A percentile compares a stretch with the other conserved stretches of the same genome.
Evolutionary conservation across 306 rosid species (phyloP).

Genomic region (Vicia sativa): DNA sequence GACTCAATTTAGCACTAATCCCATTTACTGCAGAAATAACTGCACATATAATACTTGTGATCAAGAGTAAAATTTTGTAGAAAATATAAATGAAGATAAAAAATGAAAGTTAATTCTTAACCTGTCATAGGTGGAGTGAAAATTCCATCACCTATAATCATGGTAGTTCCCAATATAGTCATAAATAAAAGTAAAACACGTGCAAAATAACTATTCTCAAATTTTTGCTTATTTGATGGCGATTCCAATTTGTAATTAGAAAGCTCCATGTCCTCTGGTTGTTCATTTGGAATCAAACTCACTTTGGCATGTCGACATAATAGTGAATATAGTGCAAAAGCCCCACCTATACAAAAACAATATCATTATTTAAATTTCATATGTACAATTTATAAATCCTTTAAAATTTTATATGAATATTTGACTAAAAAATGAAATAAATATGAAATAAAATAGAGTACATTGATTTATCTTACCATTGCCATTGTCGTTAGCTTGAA

Average conservation of each 20-base stretch:
- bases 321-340: constrained; percentile 68
- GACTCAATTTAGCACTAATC: constrained; percentile 53
- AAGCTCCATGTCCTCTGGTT: constrained; percentile 61
- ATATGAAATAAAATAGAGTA: background rate
- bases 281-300: constrained; percentile 60
- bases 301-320: constrained; percentile 53
- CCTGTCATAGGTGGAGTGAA: no score
- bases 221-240: constrained; percentile 42
- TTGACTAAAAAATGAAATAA: no score
- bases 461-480: constrained; percentile 18
- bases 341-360: constrained; percentile 53
- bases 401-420: no score
- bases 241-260: constrained; percentile 50
- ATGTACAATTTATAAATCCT: no score
- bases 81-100: no score
- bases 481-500: constrained; percentile 11
- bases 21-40: constrained; percentile 74
- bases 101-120: no score
- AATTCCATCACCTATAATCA: no score
- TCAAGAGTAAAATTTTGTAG: constrained; percentile 61
- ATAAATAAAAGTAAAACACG: no score
- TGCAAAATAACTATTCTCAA: constrained; percentile 48
- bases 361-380: background rate
- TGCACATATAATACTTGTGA: constrained; percentile 70
- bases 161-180: no score